Conservation (phyloP, 2,329 filamentous ascomycete species). For the Coleophoma cylindrospora region DNA sequence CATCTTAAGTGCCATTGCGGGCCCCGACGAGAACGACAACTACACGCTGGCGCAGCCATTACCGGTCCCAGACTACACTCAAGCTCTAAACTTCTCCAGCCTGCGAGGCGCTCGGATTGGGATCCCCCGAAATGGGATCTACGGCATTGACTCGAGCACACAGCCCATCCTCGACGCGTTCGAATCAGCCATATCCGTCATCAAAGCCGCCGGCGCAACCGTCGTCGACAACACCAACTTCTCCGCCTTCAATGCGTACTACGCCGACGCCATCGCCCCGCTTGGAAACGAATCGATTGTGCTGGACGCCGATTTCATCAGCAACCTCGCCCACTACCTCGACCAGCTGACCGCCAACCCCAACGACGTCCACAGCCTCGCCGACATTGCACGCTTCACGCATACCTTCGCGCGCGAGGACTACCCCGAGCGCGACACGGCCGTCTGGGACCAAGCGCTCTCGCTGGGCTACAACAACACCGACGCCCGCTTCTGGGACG, state of each 20-base stretch:
- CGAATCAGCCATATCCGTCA: conserved; percentile 43
- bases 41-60: conserved; percentile 58
- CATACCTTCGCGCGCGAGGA: conserved; percentile 45
- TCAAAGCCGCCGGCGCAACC: conserved; percentile 50
- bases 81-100: conserved; percentile 46
- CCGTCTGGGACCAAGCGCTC: conserved; percentile 48
- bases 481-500: conserved; percentile 48
- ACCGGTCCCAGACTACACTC: conserved; percentile 53
- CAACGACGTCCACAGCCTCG: conserved; percentile 44
- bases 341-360: conserved; percentile 52
- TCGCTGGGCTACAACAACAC: conserved; percentile 50
- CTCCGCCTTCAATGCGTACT: conserved; percentile 42
- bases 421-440: conserved; percentile 57
- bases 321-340: conserved; percentile 52
- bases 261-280: conserved; percentile 23
- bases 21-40: conserved; percentile 55
- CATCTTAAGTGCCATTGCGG: conserved; percentile 58
- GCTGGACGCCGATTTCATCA: conserved; percentile 53
- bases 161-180: conserved; percentile 47
- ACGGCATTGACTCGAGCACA: conserved; percentile 27
- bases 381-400: conserved; percentile 50
- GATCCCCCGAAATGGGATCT: conserved; percentile 54
- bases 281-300: conserved; percentile 34
- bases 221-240: conserved; percentile 58
- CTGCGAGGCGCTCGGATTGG: conserved; percentile 57